Conservation (phyloP, 768 basidiomycete genomes). For the Mycena alexandri region DNA sequence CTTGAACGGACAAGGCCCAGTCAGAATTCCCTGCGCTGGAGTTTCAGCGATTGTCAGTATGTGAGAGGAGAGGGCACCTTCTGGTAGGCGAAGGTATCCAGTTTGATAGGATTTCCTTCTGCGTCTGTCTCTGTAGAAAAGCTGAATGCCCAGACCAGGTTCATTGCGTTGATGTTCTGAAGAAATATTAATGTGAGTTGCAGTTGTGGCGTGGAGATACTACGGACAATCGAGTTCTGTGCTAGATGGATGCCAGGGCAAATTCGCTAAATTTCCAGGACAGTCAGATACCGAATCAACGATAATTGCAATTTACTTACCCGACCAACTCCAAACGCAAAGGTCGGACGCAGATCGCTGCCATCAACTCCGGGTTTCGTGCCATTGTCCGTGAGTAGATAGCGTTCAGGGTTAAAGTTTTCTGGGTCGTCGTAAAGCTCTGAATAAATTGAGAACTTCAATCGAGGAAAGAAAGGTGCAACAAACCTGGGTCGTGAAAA, state of each 20-base stretch:
- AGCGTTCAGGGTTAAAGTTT: conserved; percentile 24
- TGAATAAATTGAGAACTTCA: not conserved
- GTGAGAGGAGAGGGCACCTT: conserved; percentile 23
- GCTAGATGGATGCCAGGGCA: conserved; percentile 32
- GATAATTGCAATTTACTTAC: not conserved
- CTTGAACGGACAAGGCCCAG: conserved; percentile 35
- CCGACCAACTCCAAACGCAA: conserved; percentile 19
- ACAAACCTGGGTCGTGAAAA: conserved; percentile 28
- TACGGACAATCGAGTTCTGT: conserved; percentile 15
- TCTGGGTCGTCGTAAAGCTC: conserved; percentile 30
- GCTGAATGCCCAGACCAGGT: conserved; percentile 48
- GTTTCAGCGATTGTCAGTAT: not conserved
- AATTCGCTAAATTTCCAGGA: conserved; percentile 7
- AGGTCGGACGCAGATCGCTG: conserved; percentile 2
- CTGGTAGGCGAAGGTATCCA: conserved; percentile 33
- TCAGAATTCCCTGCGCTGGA: conserved; percentile 31
- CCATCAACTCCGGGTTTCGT: conserved; percentile 24
- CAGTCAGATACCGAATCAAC: not conserved
- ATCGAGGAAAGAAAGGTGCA: not conserved
- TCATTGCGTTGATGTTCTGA: conserved; percentile 42
- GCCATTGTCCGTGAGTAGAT: conserved; percentile 26
- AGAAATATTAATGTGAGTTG: not conserved
- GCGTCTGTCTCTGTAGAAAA: conserved; percentile 33
- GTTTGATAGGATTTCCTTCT: conserved; percentile 15
- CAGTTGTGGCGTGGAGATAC: not conserved